Evolutionary conservation across 306 rosid genomes (phyloP).

Genomic region (Clitoria ternatea): DNA sequence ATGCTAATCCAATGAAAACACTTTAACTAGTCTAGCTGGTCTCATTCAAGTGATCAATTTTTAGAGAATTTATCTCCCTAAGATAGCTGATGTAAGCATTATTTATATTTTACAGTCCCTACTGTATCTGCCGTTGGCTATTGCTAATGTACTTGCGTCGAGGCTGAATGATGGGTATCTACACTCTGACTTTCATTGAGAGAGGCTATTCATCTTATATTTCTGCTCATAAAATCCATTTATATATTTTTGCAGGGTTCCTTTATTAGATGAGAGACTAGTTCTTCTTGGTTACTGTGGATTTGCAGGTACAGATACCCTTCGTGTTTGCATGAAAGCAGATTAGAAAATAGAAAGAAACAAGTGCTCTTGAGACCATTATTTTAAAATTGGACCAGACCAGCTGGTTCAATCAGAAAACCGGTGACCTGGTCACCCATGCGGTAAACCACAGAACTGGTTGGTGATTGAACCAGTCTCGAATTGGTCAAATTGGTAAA

Average conservation of each 20-base stretch:
- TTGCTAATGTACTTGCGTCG: constrained; percentile 85
- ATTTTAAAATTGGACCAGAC: too few relatives aligned
- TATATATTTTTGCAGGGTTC: constrained; percentile 55
- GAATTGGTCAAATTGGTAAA: too few relatives aligned
- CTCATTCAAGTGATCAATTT: neutral
- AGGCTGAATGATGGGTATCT: constrained; percentile 83
- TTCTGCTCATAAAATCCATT: constrained; percentile 25
- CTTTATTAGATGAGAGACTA: constrained; percentile 67
- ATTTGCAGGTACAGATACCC: constrained; percentile 50
- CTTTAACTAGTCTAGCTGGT: neutral
- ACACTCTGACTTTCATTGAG: neutral
- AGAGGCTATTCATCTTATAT: neutral
- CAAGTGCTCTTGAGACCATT: too few relatives aligned
- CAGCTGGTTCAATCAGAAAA: too few relatives aligned
- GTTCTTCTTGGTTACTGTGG: constrained; percentile 77
- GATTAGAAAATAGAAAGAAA: neutral
- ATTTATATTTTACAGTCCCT: constrained; percentile 55
- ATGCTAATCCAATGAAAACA: neutral
- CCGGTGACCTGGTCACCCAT: too few relatives aligned
- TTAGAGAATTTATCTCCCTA: neutral
- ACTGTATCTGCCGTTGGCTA: constrained; percentile 78
- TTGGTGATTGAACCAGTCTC: too few relatives aligned
- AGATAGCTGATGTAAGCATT: constrained; percentile 14
- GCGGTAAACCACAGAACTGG: too few relatives aligned
- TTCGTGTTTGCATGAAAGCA: neutral